Base-by-base conservation (phyloP, 495 filamentous ascomycete genomes). In the Aspergillus steynii region DNA sequence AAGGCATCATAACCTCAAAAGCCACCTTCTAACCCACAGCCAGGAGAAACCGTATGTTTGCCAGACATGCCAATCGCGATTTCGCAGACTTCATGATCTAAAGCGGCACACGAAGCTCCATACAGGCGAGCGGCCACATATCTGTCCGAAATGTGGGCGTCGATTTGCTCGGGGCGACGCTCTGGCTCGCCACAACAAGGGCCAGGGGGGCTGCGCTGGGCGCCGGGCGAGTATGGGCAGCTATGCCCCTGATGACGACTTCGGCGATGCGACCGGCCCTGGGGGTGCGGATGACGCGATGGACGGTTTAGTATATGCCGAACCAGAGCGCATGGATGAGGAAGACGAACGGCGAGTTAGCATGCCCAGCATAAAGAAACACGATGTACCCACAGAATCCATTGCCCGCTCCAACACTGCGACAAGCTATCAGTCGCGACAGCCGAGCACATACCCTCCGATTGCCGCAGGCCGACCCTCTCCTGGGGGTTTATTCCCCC, bases 21-120 rank as follows among this genome's bases (percentile, higher is more conserved):
- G 92, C 62, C 95, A 99, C 78, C 84, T 99, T 37, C 85, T 99
- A 60, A 99, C 95, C 0, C 95, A 99, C 70, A 97, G 94, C 65
- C 95, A 99, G 75, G 96, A 98, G 74, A 99, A 99, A 71, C 95
- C 95, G 0, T 99, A 92, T 68, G 85, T 91, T 27, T 99, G 95
- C 68, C 85, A 90, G 58, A 90, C 89, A 26, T 99, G 95, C 68
- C 84, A 93, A 55, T 87, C 93, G 63, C 86, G 93, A 29, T 99
- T 99, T 71, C 86, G 95, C 52, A 85, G 95, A 60, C 80, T 98
- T 29, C 95, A 99, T 68, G 95, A 99, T 68, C 78, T 99, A 57
- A 99, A 99, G 77, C 86, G 95, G 48, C 95, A 99, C 71, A 90
- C 88, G 50, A 98, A 98, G 73, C 83, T 99, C 20, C 95, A 99